phyloP scores from a whole-genome alignment of 176 grass and related monocot genomes.

The Aegilops tauschii region DNA sequence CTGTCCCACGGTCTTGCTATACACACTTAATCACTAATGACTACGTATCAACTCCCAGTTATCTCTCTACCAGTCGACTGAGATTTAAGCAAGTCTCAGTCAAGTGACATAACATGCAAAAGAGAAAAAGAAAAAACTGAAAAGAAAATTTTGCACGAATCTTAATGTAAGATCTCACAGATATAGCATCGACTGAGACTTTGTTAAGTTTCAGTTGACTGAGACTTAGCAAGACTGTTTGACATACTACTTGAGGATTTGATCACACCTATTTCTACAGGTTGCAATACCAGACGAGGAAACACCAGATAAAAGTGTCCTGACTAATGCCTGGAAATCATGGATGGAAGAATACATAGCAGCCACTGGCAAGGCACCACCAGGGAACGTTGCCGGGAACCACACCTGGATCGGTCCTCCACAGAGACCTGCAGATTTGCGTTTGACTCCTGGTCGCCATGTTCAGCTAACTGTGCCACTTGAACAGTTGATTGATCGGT shows the following conservation, averaged over 20 bases:
- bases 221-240: too few species aligned
- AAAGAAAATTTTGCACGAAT: too few species aligned
- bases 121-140: too few species aligned
- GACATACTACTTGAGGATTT: background rate
- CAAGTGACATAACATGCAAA: too few species aligned
- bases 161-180: too few species aligned
- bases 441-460: slow-evolving; percentile 79
- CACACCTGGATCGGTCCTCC: slow-evolving; percentile 64
- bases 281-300: slow-evolving; percentile 55
- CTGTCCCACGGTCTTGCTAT: background rate
- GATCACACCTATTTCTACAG: slow-evolving; percentile 28
- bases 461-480: slow-evolving; percentile 75
- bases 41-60: too few species aligned
- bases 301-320: slow-evolving; percentile 41
- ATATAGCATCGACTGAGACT: too few species aligned
- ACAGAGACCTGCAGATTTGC: slow-evolving; percentile 56
- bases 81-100: too few species aligned
- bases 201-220: too few species aligned
- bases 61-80: too few species aligned
- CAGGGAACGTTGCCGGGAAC: slow-evolving; percentile 83
- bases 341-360: slow-evolving; percentile 91
- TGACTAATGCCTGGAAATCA: slow-evolving; percentile 83
- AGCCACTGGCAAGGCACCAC: slow-evolving; percentile 71
- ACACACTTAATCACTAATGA: background rate
- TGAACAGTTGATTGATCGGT: slow-evolving; percentile 65